Evolutionary conservation across 306 rosid species (phyloP).

Genomic region (Cucumis hystrix): DNA sequence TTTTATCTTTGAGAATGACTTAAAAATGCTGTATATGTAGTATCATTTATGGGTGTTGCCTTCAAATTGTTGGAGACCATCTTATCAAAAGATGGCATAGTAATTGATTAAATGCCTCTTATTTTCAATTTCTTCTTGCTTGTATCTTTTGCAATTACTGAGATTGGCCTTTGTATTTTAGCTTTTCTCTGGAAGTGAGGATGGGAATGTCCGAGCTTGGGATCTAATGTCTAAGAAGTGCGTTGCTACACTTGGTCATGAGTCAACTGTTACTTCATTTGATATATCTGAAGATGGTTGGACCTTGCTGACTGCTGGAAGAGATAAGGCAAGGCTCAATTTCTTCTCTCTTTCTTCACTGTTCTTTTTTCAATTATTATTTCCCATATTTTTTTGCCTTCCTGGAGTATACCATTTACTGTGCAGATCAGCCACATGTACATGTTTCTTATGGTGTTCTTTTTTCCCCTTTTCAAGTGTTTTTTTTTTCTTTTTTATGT

Average conservation of each 20-base stretch:
- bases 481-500: no score
- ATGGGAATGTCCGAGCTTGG: slow-evolving; percentile 72
- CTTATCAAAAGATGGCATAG: neutral
- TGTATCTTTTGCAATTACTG: slow-evolving; percentile 9
- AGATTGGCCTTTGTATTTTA: slow-evolving; percentile 15
- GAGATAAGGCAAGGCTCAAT: slow-evolving; percentile 59
- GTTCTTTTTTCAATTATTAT: neutral
- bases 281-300: slow-evolving; percentile 79
- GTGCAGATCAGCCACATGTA: neutral
- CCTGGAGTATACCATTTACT: neutral
- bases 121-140: slow-evolving; percentile 2
- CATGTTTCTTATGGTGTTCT: neutral
- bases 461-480: neutral
- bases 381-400: neutral
- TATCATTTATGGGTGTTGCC: neutral
- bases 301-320: slow-evolving; percentile 86
- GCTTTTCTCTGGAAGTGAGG: slow-evolving; percentile 97
- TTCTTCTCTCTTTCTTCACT: neutral
- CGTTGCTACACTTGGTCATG: slow-evolving; percentile 55
- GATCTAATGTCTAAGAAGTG: slow-evolving; percentile 57
- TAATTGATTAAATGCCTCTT: neutral
- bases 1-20: neutral
- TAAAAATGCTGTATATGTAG: neutral
- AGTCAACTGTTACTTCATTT: slow-evolving; percentile 71
- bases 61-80: neutral